These are phyloP conservation scores for Rhodotorula sp. DNA, from an alignment of 1,284 basidiomycete genomes.

Conservation along the genomic window DNA sequence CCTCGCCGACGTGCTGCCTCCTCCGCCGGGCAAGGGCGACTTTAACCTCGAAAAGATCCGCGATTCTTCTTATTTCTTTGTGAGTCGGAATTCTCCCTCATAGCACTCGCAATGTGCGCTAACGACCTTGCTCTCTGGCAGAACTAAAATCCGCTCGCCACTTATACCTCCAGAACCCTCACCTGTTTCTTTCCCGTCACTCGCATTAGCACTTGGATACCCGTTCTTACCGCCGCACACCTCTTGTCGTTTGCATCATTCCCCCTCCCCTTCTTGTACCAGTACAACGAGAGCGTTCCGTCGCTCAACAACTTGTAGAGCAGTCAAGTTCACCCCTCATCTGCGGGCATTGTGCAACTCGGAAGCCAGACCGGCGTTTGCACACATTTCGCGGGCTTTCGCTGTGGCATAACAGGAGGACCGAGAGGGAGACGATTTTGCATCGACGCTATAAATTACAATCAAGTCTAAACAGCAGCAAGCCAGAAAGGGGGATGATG, in stretches of 20 bases:
- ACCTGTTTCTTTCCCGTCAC: not conserved
- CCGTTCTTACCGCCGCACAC: not conserved
- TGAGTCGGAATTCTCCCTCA: not conserved
- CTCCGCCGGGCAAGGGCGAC: conserved; percentile 77
- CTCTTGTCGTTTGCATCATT: conserved; percentile 2
- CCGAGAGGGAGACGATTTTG: not conserved
- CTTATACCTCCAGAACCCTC: not conserved
- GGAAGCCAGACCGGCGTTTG: no score
- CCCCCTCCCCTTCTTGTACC: not conserved
- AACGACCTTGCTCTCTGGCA: not conserved
- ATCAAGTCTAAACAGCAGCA: no score
- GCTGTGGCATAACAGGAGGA: not conserved
- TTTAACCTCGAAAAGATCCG: conserved; percentile 86
- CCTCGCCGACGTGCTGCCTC: conserved; percentile 73
- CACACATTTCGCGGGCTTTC: not conserved
- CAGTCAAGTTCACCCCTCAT: no score
- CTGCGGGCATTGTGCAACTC: no score
- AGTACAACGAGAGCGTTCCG: no score
- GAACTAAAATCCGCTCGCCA: not conserved
- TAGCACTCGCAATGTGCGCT: no score
- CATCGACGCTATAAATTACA: not conserved
- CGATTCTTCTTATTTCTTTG: conserved; percentile 76
- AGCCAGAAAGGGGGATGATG: not conserved
- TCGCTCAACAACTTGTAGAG: not conserved
- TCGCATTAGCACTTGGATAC: not conserved